These are phyloP conservation scores for Fusarium stilboides DNA, from an alignment of 2,329 filamentous ascomycete species.

Conservation along the genomic window DNA sequence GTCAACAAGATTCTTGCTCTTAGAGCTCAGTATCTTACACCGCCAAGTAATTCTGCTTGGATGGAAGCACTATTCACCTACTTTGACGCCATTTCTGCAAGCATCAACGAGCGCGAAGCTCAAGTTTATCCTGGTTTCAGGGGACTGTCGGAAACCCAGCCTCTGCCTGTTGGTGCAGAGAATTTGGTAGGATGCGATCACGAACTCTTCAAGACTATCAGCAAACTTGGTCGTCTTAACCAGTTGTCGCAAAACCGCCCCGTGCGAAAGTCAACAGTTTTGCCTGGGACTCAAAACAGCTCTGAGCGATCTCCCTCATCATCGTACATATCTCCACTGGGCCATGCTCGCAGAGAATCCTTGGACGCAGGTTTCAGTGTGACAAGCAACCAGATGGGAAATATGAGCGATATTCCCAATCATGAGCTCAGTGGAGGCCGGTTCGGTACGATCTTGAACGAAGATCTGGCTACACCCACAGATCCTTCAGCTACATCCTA, in stretches of 20 bases:
- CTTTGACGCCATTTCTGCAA: slow-evolving; percentile 93
- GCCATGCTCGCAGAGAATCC: slow-evolving; percentile 60
- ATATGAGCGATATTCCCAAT: slow-evolving; percentile 60
- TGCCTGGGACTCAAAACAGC: slow-evolving; percentile 31
- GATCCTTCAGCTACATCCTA: slow-evolving; percentile 61
- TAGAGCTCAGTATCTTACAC: slow-evolving; percentile 66
- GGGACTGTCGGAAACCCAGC: slow-evolving; percentile 65
- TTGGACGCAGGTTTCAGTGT: slow-evolving; percentile 40
- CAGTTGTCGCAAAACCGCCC: slow-evolving; percentile 80
- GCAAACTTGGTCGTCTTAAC: slow-evolving; percentile 86
- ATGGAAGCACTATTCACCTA: slow-evolving; percentile 95
- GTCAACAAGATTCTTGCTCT: slow-evolving; percentile 91
- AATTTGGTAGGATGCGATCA: slow-evolving; percentile 91
- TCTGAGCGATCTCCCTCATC: slow-evolving; percentile 56
- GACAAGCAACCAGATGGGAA: slow-evolving; percentile 50
- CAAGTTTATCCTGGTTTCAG: slow-evolving; percentile 81
- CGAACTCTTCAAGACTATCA: slow-evolving; percentile 87
- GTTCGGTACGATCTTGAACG: slow-evolving; percentile 70
- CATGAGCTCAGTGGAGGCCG: slow-evolving; percentile 78
- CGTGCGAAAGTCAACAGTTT: slow-evolving; percentile 59
- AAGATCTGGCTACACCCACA: slow-evolving; percentile 67
- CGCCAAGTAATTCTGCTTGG: slow-evolving; percentile 82
- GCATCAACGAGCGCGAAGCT: slow-evolving; percentile 91
- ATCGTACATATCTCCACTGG: slow-evolving; percentile 58
- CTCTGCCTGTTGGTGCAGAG: slow-evolving; percentile 76